Conservation (phyloP, 2,329 filamentous ascomycete genomes). For the Ascochyta pisi region DNA sequence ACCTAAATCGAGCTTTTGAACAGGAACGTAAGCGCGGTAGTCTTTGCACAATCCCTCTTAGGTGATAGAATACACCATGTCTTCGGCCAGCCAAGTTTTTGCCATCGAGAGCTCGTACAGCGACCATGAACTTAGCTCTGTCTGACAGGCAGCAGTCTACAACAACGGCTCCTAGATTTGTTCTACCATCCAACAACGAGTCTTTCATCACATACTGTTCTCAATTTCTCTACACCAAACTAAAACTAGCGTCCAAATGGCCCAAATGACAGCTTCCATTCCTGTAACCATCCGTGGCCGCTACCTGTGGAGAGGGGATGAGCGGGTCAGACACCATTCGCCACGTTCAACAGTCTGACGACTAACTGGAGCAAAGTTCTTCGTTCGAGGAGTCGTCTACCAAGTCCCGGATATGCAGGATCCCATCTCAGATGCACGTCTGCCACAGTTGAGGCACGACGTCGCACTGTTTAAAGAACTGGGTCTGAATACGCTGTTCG, state of each 20-base stretch:
- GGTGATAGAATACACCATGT: neutral
- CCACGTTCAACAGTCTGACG: neutral
- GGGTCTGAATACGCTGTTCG: conserved; percentile 15
- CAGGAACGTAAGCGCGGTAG: neutral
- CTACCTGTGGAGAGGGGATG: conserved; percentile 16
- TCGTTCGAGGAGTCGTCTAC: conserved; percentile 15
- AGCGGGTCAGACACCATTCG: neutral
- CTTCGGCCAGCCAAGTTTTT: neutral
- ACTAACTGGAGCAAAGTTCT: conserved; percentile 1
- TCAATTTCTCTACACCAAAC: neutral
- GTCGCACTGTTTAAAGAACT: conserved; percentile 18
- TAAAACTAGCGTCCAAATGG: neutral
- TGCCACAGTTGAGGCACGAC: conserved; percentile 16
- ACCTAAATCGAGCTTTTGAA: no score
- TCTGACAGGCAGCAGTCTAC: conserved; percentile 5
- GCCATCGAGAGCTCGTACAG: neutral
- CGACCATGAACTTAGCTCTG: conserved; percentile 2
- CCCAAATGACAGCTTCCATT: neutral
- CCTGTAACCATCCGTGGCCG: conserved; percentile 17
- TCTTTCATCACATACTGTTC: neutral
- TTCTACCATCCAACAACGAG: neutral
- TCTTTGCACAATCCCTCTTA: neutral
- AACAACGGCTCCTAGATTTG: neutral
- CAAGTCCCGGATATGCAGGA: conserved; percentile 6
- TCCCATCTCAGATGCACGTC: conserved; percentile 8